Evolutionary conservation across 768 basidiomycete genomes (phyloP), one percentile per base, ranked within the genome.

Genomic region (Macrolepiota albuminosa): DNA sequence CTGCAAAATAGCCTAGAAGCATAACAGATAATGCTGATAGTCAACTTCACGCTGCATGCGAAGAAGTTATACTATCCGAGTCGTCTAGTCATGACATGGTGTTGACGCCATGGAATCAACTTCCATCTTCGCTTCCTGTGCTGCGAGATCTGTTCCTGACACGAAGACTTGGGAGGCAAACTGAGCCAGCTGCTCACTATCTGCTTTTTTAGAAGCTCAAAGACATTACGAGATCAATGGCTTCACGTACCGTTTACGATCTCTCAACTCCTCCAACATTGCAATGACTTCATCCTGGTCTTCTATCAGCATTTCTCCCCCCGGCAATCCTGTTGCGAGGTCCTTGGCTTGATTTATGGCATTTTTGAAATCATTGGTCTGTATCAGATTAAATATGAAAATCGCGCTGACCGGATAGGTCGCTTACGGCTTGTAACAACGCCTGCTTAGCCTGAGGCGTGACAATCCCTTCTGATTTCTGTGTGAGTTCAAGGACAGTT

Each of bases 51-150:
- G 4, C 16, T 53, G 4, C 10, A 8, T 18, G 24, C 18, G 39
- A 31, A 54, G n/a, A n/a, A 26, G 29, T 18, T 18, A 31, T 10
- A 18, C 6, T n/a, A 26, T 40, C 37, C 14, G 16, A 16, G 16
- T n/a, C 18, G 6, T 26, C 60, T 67, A 68, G 54, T 72, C 76
- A 21, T 76, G 71, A 57, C 78, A 75, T 11, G 88, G 88, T 4
- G 88, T 90, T 4, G 88, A 89, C 31, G 88, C 88, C 59, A 84
- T 85, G 14, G 88, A 91, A 67, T 91, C 88, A 42, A 90, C 71
- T 64, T 89, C 88, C 81, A 88, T 87, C 61, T 76, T 79, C 5
- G 66, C 48, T 26, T 77, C 73, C 13, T 61, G 63, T 3, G 62
- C 60, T 14, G 64, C 66, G 29, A 66, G 39, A 4, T 69, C 63